Percentiles rank a stretch among this genome's conserved stretches.
phyloP scores from a whole-genome alignment of 441 rosid genomes.

The Hura crepitans region DNA sequence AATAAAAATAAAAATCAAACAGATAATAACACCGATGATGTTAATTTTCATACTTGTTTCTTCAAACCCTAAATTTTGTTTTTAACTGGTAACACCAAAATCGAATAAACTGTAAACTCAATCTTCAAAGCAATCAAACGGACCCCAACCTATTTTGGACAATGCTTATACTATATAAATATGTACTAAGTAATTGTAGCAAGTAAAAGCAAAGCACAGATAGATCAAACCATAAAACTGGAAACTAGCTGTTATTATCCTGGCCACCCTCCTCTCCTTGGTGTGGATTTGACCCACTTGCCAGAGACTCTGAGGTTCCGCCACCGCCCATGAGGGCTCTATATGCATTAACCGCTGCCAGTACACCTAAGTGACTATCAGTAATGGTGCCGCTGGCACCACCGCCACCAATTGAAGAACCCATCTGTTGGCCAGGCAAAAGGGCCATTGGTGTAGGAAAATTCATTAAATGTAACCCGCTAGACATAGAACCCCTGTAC shows the following conservation, averaged over 20 bases:
- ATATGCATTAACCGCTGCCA: constrained; percentile 60
- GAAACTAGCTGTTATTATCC: constrained; percentile 31
- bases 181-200: constrained; percentile 14
- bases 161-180: constrained; percentile 18
- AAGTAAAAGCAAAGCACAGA: constrained; percentile 18
- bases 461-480: constrained; percentile 75
- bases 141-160: constrained; percentile 17
- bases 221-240: constrained; percentile 43
- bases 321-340: constrained; percentile 40
- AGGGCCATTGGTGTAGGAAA: constrained; percentile 66
- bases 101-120: constrained; percentile 22
- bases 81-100: constrained; percentile 24
- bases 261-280: constrained; percentile 46
- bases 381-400: constrained; percentile 26
- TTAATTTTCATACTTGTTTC: not conserved
- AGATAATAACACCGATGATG: constrained; percentile 14
- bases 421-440: constrained; percentile 60
- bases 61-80: constrained; percentile 32
- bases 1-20: too few relatives aligned
- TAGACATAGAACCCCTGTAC: constrained; percentile 39
- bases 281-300: constrained; percentile 42
- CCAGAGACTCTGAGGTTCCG: constrained; percentile 31
- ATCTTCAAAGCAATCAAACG: constrained; percentile 28
- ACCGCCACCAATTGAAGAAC: constrained; percentile 31
- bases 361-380: constrained; percentile 54